Evolutionary conservation across 352 stramenopile species (phyloP), one percentile per base, ranked within the genome.

Genomic region (Pythium dissotocum): DNA sequence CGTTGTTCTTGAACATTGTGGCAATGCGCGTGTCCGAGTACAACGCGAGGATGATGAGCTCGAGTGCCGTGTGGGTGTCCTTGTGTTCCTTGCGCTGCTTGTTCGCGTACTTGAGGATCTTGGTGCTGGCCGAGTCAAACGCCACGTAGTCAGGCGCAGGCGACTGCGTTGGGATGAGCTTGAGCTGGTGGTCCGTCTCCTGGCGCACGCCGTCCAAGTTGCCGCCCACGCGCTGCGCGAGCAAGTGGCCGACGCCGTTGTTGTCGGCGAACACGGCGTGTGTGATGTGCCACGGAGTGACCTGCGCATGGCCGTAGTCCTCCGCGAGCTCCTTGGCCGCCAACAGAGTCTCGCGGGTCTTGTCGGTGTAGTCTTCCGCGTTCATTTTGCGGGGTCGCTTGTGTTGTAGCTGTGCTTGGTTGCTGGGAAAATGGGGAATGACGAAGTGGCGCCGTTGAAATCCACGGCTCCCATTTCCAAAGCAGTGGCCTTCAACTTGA

Each of bases 51-150:
- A 97, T 65, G 28, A 97, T 58, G 28, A 87, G 81, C 38, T 97
- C 87, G 0, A 87, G 75, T 6, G 87, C 77, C 30, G 94, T 57
- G 67, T 93, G 89, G 12, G 87, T 90, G 67, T 96, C 90, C 51
- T 91, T 87, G 44, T 81, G 75, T 59, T 95, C 88, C 66, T 93
- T 95, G 49, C 83, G 76, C 69, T 91, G 77, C 68, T 94, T 92
- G 69, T 79, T 69, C 10, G 88, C 90, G 56, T 90, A 86, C 63
- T 94, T 94, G 32, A 97, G 67, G 62, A 96, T 76, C 69, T 93
- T 92, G 51, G 75, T 78, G 33, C 95, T 69, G 26, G 77, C 81
- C 44, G 83, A 91, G 68, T 92, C 87, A 9, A 78, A 68, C 12
- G 71, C 65, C 12, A 91, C 73, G 10, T 72, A 77, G 52, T 94